phyloP scores from a whole-genome alignment of 2,329 filamentous ascomycete species.

The Xylaria sp. region DNA sequence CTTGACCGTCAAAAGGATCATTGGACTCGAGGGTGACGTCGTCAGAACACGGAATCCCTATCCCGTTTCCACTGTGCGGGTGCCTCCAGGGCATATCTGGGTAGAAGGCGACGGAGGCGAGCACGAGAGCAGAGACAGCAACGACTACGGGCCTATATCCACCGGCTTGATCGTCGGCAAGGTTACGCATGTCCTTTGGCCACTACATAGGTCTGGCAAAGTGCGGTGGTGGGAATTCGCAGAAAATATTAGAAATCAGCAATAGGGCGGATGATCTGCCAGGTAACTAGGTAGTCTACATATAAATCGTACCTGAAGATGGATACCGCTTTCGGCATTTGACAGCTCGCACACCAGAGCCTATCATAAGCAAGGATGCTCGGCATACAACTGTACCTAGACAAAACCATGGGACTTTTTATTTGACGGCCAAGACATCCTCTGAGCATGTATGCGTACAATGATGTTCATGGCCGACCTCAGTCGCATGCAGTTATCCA shows the following conservation, averaged over 20 bases:
- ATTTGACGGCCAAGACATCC: too few species aligned
- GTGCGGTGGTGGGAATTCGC: slow-evolving; percentile 61
- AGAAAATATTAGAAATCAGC: slow-evolving; percentile 28
- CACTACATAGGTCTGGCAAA: slow-evolving; percentile 60
- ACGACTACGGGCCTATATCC: slow-evolving; percentile 84
- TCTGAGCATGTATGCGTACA: too few species aligned
- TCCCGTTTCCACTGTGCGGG: slow-evolving; percentile 56
- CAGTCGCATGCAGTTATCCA: not conserved
- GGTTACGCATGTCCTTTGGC: slow-evolving; percentile 73
- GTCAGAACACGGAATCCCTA: slow-evolving; percentile 68
- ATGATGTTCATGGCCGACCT: not conserved
- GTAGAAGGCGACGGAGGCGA: slow-evolving; percentile 85
- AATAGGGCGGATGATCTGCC: too few species aligned
- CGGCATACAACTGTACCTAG: too few species aligned
- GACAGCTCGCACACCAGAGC: not conserved
- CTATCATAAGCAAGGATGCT: too few species aligned
- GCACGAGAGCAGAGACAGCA: slow-evolving; percentile 77
- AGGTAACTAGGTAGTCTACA: too few species aligned
- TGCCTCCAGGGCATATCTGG: slow-evolving; percentile 90
- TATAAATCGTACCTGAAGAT: not conserved
- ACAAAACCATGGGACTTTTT: too few species aligned
- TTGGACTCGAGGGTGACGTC: slow-evolving; percentile 79
- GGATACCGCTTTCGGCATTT: not conserved
- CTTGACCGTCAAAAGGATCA: slow-evolving; percentile 77
- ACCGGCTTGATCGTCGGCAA: slow-evolving; percentile 74